Evolutionary conservation across 768 basidiomycete species (phyloP).

Genomic region (Coprinopsis strossmayeri): DNA sequence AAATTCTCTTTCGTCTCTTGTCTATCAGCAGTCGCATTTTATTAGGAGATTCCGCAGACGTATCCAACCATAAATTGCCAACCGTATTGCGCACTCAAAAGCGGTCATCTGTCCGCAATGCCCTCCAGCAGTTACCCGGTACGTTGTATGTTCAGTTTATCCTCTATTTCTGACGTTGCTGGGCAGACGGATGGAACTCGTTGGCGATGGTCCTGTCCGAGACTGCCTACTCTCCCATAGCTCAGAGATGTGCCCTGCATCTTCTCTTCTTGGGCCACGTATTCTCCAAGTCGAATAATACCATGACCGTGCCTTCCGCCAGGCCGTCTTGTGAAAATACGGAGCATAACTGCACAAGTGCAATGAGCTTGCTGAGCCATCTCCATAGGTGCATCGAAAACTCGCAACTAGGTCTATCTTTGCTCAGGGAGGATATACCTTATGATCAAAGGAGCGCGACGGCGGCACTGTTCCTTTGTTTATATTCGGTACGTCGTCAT

Average conservation of each 20-base stretch:
- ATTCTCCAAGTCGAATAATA: too few species aligned
- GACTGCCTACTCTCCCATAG: neutral
- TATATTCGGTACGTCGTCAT: conserved; percentile 34
- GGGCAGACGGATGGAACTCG: neutral
- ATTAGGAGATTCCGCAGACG: neutral
- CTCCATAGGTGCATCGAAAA: conserved; percentile 14
- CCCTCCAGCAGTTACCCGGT: conserved; percentile 4
- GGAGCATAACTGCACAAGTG: too few species aligned
- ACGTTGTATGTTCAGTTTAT: neutral
- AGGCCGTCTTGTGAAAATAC: too few species aligned
- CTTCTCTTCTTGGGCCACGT: conserved; percentile 4
- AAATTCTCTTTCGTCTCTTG: neutral
- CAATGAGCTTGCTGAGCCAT: conserved; percentile 10
- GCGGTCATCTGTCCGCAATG: neutral
- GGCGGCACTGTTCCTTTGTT: conserved; percentile 33
- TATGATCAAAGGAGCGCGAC: conserved; percentile 18
- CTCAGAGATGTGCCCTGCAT: conserved; percentile 5
- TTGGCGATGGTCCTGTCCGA: neutral
- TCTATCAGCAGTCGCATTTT: neutral
- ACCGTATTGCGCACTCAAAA: neutral
- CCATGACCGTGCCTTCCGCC: too few species aligned
- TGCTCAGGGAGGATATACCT: conserved; percentile 8
- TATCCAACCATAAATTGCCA: neutral
- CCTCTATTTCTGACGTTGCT: neutral
- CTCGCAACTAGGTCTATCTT: conserved; percentile 1